Percentiles rank a stretch among this genome's conserved stretches.
Evolutionary conservation across 495 filamentous ascomycete genomes (phyloP).

Genomic region (Diplogelasinospora grovesii): DNA sequence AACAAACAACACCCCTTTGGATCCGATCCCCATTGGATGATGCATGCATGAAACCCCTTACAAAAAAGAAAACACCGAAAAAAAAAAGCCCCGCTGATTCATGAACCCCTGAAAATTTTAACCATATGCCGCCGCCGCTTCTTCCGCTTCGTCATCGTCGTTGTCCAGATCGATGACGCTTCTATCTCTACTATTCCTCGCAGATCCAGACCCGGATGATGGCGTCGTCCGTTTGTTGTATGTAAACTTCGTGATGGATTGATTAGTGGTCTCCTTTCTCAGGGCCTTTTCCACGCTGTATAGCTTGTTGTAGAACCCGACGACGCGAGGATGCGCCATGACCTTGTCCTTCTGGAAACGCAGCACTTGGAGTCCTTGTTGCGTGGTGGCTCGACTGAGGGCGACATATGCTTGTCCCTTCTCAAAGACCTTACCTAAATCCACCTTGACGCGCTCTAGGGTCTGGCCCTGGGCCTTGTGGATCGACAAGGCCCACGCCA

Average conservation of each 20-base stretch:
- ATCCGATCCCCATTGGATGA: too few relatives aligned
- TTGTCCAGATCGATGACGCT: background rate
- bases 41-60: too few relatives aligned
- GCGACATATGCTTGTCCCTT: constrained; percentile 89
- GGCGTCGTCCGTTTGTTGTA: constrained; percentile 9
- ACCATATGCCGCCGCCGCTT: constrained; percentile 31
- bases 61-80: too few relatives aligned
- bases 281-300: constrained; percentile 50
- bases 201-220: background rate
- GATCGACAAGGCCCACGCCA: constrained; percentile 95
- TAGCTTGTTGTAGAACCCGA: constrained; percentile 75
- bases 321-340: constrained; percentile 85
- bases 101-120: too few relatives aligned
- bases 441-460: constrained; percentile 88
- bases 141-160: constrained; percentile 30
- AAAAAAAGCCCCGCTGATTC: too few relatives aligned
- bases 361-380: constrained; percentile 81
- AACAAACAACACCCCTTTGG: too few relatives aligned
- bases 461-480: constrained; percentile 99
- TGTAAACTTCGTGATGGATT: constrained; percentile 25
- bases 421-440: constrained; percentile 86
- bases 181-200: background rate
- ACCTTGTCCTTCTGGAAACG: constrained; percentile 87
- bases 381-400: constrained; percentile 75
- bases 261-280: constrained; percentile 17